Evolutionary conservation across 164 flowering plant species (phyloP).

Genomic region (Magnolia sinica): DNA sequence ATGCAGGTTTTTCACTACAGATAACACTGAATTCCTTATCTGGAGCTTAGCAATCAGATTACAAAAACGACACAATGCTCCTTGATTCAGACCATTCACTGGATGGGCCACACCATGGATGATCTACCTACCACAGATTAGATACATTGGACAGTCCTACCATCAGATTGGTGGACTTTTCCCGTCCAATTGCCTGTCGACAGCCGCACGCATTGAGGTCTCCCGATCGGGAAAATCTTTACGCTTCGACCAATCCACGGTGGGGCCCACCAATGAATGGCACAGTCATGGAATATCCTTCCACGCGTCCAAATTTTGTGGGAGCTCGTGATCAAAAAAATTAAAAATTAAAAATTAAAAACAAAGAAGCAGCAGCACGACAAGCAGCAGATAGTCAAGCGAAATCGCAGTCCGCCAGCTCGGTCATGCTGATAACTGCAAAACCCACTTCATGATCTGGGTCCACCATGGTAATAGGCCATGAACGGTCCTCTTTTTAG

Average conservation of each 20-base stretch:
- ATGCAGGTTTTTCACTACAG: not conserved
- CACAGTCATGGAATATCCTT: no score
- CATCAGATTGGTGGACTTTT: not conserved
- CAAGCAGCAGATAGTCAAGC: no score
- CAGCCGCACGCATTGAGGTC: not conserved
- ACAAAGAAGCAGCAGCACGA: no score
- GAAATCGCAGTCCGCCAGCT: no score
- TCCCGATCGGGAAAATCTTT: not conserved
- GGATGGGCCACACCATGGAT: not conserved
- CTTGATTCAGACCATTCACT: not conserved
- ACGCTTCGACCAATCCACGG: not conserved
- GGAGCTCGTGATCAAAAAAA: no score
- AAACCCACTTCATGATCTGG: no score
- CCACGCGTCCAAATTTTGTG: no score
- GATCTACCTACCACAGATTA: not conserved
- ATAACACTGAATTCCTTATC: not conserved
- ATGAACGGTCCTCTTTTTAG: not conserved
- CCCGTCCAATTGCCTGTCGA: no score
- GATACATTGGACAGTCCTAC: not conserved
- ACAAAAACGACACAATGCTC: not conserved
- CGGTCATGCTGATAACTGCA: no score
- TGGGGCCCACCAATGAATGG: not conserved
- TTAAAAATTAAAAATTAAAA: no score
- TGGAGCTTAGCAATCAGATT: not conserved
- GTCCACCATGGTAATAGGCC: not conserved